A percentile compares a stretch with the other conserved stretches of the same genome.
These are phyloP conservation scores for Globisporangium okanoganense DNA, from an alignment of 352 stramenopile species.

Conservation along the genomic window DNA sequence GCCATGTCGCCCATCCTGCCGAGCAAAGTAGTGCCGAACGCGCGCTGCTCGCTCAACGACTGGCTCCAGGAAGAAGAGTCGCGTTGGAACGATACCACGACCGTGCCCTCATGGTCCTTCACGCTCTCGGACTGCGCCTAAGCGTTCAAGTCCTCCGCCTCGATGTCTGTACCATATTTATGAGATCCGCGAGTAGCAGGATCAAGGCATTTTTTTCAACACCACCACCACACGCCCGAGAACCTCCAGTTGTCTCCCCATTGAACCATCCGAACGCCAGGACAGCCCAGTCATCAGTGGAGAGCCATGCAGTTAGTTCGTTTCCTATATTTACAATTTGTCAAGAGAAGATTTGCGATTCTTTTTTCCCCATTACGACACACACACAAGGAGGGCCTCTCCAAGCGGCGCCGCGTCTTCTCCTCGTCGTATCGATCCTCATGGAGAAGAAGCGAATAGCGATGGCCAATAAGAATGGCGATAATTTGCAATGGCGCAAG, in stretches of 20 bases:
- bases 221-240: background rate
- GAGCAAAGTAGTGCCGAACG: background rate
- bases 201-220: conserved; percentile 7
- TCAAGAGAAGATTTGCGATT: conserved; percentile 3
- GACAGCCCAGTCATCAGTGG: background rate
- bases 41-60: conserved; percentile 40
- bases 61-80: conserved; percentile 57
- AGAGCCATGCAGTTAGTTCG: background rate
- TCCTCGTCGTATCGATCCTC: background rate
- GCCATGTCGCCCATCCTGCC: conserved; percentile 15
- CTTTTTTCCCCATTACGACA: background rate
- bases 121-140: conserved; percentile 43
- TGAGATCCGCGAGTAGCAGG: background rate
- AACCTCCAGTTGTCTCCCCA: background rate
- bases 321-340: background rate
- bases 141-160: background rate
- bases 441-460: background rate
- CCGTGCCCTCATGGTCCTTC: conserved; percentile 55
- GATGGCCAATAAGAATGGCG: background rate
- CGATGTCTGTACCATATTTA: conserved; percentile 15
- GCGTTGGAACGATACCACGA: conserved; percentile 50
- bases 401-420: background rate
- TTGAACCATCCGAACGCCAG: background rate
- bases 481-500: background rate
- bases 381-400: no score